Evolutionary conservation across 352 stramenopile species (phyloP).

Genomic region (Pythium myriotylum): DNA sequence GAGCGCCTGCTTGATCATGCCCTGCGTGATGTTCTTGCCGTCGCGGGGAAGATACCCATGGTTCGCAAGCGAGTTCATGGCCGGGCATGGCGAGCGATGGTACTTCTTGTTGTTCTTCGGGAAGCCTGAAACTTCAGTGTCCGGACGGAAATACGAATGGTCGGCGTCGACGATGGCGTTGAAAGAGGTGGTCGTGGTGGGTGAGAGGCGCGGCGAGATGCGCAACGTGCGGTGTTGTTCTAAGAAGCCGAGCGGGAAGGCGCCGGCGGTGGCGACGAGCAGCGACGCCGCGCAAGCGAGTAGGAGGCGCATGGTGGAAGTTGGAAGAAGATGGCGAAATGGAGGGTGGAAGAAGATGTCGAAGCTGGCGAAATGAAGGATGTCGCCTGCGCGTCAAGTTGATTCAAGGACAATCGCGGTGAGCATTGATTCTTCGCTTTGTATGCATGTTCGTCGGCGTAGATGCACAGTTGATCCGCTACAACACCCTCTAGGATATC

Average conservation of each 20-base stretch:
- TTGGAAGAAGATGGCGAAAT: neutral
- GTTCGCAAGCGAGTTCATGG: conserved; percentile 73
- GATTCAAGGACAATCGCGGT: too few relatives aligned
- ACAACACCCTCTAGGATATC: too few relatives aligned
- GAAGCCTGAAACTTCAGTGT: conserved; percentile 44
- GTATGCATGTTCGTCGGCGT: too few relatives aligned
- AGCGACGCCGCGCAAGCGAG: neutral
- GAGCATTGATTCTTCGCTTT: too few relatives aligned
- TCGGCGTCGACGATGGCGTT: neutral
- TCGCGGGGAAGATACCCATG: conserved; percentile 66
- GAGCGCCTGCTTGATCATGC: conserved; percentile 41
- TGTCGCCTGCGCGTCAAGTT: too few relatives aligned
- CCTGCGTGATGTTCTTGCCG: conserved; percentile 50
- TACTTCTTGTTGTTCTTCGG: conserved; percentile 47
- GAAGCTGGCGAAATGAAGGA: too few relatives aligned
- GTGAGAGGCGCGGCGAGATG: conserved; percentile 1
- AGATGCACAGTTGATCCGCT: too few relatives aligned
- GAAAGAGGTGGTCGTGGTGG: neutral
- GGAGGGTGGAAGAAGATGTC: too few relatives aligned
- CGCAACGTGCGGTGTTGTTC: conserved; percentile 2
- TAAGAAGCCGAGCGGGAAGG: conserved; percentile 18
- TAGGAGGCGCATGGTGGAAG: neutral
- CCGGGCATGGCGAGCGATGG: conserved; percentile 64
- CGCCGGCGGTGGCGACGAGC: neutral
- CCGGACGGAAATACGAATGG: conserved; percentile 47